Evolutionary conservation across 805 yeast genomes (phyloP).

Genomic region (Saturnispora gosingensis): DNA sequence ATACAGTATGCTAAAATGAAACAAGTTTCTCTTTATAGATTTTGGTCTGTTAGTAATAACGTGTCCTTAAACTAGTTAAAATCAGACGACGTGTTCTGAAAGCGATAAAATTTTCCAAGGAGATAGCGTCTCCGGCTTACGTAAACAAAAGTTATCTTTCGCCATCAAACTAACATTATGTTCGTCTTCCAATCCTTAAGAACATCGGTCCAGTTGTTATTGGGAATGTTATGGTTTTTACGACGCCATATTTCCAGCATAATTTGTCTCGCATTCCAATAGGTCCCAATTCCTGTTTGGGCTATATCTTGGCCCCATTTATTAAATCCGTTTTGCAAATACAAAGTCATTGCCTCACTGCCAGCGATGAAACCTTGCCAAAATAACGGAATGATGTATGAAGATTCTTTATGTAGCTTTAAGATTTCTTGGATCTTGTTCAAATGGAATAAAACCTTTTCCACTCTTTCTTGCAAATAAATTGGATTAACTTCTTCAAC

Average conservation of each 20-base stretch:
- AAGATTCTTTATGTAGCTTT: slow-evolving; percentile 37
- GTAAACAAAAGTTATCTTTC: not conserved
- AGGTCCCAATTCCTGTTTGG: slow-evolving; percentile 59
- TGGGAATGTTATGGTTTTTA: slow-evolving; percentile 45
- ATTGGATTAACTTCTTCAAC: slow-evolving; percentile 46
- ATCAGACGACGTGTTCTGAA: not conserved
- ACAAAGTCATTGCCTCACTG: slow-evolving; percentile 55
- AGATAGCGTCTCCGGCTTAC: not conserved
- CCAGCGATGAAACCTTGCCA: slow-evolving; percentile 92
- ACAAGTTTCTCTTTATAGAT: not conserved
- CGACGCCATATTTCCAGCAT: slow-evolving; percentile 83
- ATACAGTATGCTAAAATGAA: not conserved
- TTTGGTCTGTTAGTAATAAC: not conserved
- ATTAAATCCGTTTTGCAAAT: slow-evolving; percentile 56
- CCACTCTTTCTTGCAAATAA: slow-evolving; percentile 53
- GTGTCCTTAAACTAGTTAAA: not conserved
- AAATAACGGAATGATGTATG: slow-evolving; percentile 60
- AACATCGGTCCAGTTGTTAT: slow-evolving; percentile 72
- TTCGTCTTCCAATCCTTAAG: slow-evolving; percentile 80
- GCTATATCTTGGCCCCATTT: slow-evolving; percentile 65
- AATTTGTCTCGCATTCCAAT: slow-evolving; percentile 79
- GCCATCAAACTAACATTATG: slow-evolving; percentile 42
- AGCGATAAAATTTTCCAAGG: not conserved
- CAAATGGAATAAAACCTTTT: slow-evolving; percentile 51
- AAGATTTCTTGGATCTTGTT: slow-evolving; percentile 53